These are phyloP conservation scores for Babjeviella inositovora DNA, from an alignment of 805 yeast genomes.

Conservation along the genomic window DNA sequence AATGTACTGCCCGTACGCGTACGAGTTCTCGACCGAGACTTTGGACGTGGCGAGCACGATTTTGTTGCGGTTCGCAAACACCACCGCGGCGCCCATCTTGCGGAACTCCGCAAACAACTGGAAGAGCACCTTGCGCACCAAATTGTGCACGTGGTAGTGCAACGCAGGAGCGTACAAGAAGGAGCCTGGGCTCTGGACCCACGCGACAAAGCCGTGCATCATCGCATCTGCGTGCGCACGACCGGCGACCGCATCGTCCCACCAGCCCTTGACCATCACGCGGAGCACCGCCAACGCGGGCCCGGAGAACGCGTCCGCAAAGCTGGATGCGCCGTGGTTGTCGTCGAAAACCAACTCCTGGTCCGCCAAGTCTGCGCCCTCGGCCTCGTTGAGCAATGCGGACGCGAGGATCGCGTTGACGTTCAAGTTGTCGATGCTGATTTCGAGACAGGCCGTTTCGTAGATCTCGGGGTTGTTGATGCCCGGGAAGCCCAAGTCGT, in stretches of 20 bases:
- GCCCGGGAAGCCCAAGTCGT: slow-evolving; percentile 42
- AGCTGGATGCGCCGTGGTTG: slow-evolving; percentile 21
- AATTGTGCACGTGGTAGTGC: slow-evolving; percentile 76
- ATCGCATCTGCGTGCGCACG: slow-evolving; percentile 66
- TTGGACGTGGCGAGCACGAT: slow-evolving; percentile 62
- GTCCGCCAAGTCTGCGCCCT: slow-evolving; percentile 65
- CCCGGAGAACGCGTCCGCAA: slow-evolving; percentile 68
- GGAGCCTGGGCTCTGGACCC: slow-evolving; percentile 75
- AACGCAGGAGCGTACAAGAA: slow-evolving; percentile 61
- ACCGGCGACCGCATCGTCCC: slow-evolving; percentile 72
- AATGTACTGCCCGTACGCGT: slow-evolving; percentile 79
- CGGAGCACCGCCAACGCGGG: slow-evolving; percentile 61
- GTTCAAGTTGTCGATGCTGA: slow-evolving; percentile 63
- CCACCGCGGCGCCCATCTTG: slow-evolving; percentile 61
- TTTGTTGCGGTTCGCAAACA: slow-evolving; percentile 69
- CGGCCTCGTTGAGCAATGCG: slow-evolving; percentile 71
- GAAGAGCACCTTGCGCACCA: slow-evolving; percentile 66
- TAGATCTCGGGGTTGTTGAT: slow-evolving; percentile 71
- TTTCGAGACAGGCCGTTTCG: slow-evolving; percentile 61
- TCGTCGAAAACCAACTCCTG: slow-evolving; percentile 14
- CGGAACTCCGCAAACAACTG: slow-evolving; percentile 72
- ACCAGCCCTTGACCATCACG: slow-evolving; percentile 72
- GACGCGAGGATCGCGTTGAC: slow-evolving; percentile 82
- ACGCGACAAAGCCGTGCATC: slow-evolving; percentile 64
- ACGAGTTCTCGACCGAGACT: slow-evolving; percentile 68